Conservation (phyloP, 257 asterid genomes). For the Ligustrum vulgare region DNA sequence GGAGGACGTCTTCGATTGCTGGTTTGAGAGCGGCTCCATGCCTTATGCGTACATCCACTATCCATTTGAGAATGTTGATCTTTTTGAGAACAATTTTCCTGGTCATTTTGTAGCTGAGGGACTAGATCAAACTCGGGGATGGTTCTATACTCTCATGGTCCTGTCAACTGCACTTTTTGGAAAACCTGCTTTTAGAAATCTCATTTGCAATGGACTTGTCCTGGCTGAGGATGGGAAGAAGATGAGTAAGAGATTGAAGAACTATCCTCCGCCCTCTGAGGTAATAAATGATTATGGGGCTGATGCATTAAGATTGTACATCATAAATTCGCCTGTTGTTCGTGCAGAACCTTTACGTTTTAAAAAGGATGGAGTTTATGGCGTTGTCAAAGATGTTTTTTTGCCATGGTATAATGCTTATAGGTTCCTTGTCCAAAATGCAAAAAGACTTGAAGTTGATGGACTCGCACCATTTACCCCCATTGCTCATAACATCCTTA, state of each 20-base stretch:
- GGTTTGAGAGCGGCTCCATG: slow-evolving; percentile 99
- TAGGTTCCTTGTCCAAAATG: slow-evolving; percentile 95
- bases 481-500: slow-evolving; percentile 62
- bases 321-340: slow-evolving; percentile 96
- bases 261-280: slow-evolving; percentile 93
- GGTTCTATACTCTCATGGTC: slow-evolving; percentile 99
- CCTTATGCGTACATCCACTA: slow-evolving; percentile 98
- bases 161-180: slow-evolving; percentile 93
- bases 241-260: slow-evolving; percentile 93
- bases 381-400: slow-evolving; percentile 90
- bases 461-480: slow-evolving; percentile 80
- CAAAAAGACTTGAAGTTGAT: slow-evolving; percentile 89
- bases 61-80: slow-evolving; percentile 89
- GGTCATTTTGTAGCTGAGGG: slow-evolving; percentile 99
- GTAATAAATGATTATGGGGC: slow-evolving; percentile 96
- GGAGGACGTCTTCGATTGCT: slow-evolving; percentile 97
- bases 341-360: slow-evolving; percentile 98
- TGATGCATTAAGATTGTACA: slow-evolving; percentile 87
- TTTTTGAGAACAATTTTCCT: slow-evolving; percentile 91
- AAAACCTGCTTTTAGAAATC: slow-evolving; percentile 96
- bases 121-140: slow-evolving; percentile 97
- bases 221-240: slow-evolving; percentile 98
- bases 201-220: slow-evolving; percentile 97
- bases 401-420: slow-evolving; percentile 99
- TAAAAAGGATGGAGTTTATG: slow-evolving; percentile 87